Percentiles rank a stretch among this genome's conserved stretches.
Evolutionary conservation across 768 basidiomycete genomes (phyloP).

Genomic region (Leucocoprinus sp.): DNA sequence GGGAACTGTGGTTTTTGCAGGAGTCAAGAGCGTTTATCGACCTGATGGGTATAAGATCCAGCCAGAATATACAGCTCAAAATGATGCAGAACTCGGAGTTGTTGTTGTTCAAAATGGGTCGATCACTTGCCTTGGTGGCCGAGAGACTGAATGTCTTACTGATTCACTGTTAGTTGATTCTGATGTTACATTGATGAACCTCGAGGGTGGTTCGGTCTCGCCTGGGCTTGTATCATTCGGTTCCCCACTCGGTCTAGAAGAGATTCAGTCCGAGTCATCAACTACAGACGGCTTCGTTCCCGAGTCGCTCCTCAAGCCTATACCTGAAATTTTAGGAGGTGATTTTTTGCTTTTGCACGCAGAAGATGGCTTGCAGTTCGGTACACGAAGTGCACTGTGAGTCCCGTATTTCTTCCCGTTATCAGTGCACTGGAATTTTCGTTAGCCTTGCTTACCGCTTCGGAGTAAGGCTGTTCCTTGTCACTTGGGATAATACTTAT

Average conservation of each 20-base stretch:
- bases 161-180: conserved; percentile 12
- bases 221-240: conserved; percentile 69
- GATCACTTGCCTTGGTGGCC: conserved; percentile 39
- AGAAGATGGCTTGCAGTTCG: conserved; percentile 68
- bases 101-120: conserved; percentile 39
- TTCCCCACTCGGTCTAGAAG: conserved; percentile 58
- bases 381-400: conserved; percentile 62
- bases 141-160: conserved; percentile 17
- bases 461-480: conserved; percentile 38
- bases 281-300: conserved; percentile 61
- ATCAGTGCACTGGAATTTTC: conserved; percentile 1
- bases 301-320: conserved; percentile 40
- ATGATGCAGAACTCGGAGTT: conserved; percentile 19
- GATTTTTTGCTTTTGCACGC: conserved; percentile 48
- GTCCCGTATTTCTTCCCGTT: conserved; percentile 20
- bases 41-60: conserved; percentile 22
- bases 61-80: conserved; percentile 19
- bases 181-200: conserved; percentile 39
- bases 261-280: conserved; percentile 59
- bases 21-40: conserved; percentile 45
- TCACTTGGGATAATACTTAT: background rate
- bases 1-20: conserved; percentile 51
- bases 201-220: conserved; percentile 61
- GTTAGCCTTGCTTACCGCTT: conserved; percentile 57
- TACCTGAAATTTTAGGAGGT: conserved; percentile 46